Conservation (phyloP, 352 stramenopile species). For the Phytophthora nicotianae region DNA sequence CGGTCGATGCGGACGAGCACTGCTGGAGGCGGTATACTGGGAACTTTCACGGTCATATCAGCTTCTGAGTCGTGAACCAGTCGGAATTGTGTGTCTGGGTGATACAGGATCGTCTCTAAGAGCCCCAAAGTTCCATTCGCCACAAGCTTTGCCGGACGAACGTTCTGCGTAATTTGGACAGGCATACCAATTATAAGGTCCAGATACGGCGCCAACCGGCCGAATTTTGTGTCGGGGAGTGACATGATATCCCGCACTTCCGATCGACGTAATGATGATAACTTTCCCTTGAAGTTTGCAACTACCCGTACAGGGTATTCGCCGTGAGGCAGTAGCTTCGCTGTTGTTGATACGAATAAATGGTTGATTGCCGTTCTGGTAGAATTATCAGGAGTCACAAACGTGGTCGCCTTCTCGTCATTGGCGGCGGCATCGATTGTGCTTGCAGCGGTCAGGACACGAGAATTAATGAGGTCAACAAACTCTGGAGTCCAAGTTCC, state of each 20-base stretch:
- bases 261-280: too few species aligned
- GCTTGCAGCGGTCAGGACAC: background rate
- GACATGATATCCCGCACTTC: too few species aligned
- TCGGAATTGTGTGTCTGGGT: too few species aligned
- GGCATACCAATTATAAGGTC: too few species aligned
- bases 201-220: too few species aligned
- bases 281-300: constrained; percentile 2
- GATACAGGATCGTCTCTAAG: too few species aligned
- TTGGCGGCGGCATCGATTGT: background rate
- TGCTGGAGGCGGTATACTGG: background rate
- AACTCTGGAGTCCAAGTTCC: constrained; percentile 22
- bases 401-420: background rate
- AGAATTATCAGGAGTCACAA: background rate
- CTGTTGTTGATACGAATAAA: background rate
- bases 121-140: too few species aligned
- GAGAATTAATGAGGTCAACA: background rate
- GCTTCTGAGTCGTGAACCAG: background rate
- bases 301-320: constrained; percentile 2
- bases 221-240: too few species aligned
- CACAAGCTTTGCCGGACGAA: too few species aligned
- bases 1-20: background rate
- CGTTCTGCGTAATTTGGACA: too few species aligned
- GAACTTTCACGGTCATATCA: background rate
- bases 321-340: background rate
- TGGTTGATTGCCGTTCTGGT: background rate